Conservation (phyloP, 2,329 filamentous ascomycete genomes). For the Boeremia exigua region DNA sequence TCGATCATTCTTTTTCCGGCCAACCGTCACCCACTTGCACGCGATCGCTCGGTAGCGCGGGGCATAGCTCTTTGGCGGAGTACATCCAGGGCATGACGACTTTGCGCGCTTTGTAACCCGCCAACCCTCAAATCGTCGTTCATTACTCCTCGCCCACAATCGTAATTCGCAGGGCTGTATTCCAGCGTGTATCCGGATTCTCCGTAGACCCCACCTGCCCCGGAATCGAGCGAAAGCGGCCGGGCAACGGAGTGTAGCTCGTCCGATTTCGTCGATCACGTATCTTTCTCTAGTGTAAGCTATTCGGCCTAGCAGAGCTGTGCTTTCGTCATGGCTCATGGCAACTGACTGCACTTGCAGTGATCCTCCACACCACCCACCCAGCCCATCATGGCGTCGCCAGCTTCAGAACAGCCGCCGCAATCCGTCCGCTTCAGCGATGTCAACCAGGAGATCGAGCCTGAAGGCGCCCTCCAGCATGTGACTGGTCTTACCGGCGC, state of each 20-base stretch:
- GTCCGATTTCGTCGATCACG: constrained; percentile 24
- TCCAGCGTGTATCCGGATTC: constrained; percentile 8
- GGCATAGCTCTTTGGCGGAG: constrained; percentile 15
- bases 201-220: constrained; percentile 19
- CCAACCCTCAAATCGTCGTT: constrained; percentile 7
- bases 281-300: constrained; percentile 23
- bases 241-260: constrained; percentile 18
- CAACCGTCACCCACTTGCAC: constrained; percentile 16
- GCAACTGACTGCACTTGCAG: constrained; percentile 13
- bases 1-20: constrained; percentile 9
- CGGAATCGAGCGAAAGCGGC: constrained; percentile 7
- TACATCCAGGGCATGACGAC: constrained; percentile 27
- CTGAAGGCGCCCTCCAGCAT: constrained; percentile 41
- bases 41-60: constrained; percentile 19
- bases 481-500: constrained; percentile 37
- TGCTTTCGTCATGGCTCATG: constrained; percentile 30
- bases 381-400: constrained; percentile 34
- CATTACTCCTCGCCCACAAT: background rate
- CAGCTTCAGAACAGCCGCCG: constrained; percentile 29
- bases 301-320: constrained; percentile 23
- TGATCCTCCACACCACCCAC: constrained; percentile 9
- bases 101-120: constrained; percentile 14
- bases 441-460: constrained; percentile 48
- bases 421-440: constrained; percentile 51
- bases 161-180: constrained; percentile 7